Percentiles rank a stretch among this genome's conserved stretches.
Conservation (phyloP, 345 rosid species). For the Citrus maxima region DNA sequence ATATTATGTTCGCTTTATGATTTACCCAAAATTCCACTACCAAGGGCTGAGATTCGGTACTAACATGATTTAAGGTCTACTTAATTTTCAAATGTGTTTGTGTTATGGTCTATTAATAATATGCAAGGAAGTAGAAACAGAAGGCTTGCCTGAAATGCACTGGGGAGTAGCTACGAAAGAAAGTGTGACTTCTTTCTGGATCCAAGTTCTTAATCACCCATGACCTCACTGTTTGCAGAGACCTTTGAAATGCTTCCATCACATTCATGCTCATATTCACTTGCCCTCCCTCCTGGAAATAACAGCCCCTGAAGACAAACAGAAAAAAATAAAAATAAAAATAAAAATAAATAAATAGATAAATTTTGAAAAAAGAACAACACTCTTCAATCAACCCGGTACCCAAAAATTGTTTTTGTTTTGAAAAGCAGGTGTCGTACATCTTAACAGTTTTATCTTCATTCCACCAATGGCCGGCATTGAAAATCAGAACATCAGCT, state of each 20-base stretch:
- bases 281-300: conserved; percentile 64
- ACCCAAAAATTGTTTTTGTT: background rate
- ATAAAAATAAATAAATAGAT: too few species aligned
- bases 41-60: background rate
- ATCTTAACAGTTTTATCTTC: conserved; percentile 52
- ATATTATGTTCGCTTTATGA: background rate
- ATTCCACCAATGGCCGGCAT: conserved; percentile 90
- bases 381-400: too few species aligned
- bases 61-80: background rate
- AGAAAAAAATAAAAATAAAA: too few species aligned
- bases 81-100: background rate
- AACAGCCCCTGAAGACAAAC: conserved; percentile 46
- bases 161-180: conserved; percentile 81
- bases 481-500: conserved; percentile 70
- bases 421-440: conserved; percentile 16
- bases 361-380: too few species aligned
- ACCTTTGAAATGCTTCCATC: conserved; percentile 65
- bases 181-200: conserved; percentile 45
- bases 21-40: background rate
- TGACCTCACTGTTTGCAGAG: conserved; percentile 64
- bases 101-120: background rate
- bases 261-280: conserved; percentile 58
- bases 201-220: conserved; percentile 53
- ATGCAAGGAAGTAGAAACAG: background rate
- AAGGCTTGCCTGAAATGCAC: conserved; percentile 65